Conservation (phyloP, 345 rosid species). For the Brassica cretica region DNA sequence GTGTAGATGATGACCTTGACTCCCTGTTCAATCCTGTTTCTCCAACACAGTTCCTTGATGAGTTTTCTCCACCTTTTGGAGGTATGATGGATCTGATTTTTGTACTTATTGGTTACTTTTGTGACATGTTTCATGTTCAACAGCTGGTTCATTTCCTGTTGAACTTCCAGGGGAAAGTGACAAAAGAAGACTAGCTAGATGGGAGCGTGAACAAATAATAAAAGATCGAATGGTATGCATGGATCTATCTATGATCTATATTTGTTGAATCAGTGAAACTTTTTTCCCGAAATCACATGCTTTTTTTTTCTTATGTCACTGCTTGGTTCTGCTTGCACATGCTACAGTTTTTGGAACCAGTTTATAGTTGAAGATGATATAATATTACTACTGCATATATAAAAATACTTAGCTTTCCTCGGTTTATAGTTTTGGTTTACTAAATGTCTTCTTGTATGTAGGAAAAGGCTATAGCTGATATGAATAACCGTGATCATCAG, state of each 20-base stretch:
- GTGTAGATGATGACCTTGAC: background rate
- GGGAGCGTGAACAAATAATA: background rate
- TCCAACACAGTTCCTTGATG: background rate
- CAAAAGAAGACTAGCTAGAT: background rate
- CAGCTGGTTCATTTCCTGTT: background rate
- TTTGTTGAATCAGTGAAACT: background rate
- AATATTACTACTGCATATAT: background rate
- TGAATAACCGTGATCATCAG: background rate
- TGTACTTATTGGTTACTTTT: background rate
- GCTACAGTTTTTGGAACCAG: background rate
- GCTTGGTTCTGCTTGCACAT: background rate
- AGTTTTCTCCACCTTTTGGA: background rate
- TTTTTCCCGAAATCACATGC: background rate
- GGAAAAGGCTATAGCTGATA: background rate
- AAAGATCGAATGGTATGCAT: background rate
- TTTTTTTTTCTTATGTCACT: background rate
- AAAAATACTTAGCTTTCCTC: background rate
- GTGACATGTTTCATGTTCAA: background rate
- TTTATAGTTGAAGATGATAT: background rate
- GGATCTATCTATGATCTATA: background rate
- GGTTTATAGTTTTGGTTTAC: background rate
- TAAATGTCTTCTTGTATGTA: background rate
- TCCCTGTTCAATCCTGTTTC: background rate
- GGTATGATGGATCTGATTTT: background rate
- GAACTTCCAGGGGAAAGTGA: background rate